Base-by-base conservation (phyloP, 169 alveolate genomes). In the Plasmodium berghei region DNA sequence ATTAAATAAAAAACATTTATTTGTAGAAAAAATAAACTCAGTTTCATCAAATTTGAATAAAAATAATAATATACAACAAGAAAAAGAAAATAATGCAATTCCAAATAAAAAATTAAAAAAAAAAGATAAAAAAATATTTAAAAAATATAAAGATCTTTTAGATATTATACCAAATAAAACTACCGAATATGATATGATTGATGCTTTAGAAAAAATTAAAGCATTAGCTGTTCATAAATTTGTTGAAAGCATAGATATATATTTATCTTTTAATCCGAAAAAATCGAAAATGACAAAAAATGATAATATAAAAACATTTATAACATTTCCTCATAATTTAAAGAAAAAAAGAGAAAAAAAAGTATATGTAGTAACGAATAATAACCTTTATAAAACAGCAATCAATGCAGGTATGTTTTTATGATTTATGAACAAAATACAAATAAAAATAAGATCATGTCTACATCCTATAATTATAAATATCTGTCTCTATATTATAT, bases 261-360 rank as follows among this genome's bases (percentile, higher is more conserved):
- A 83, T 46, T 48, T 83, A 49, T 83, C 90, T 49, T 83, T 83
- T 83, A 83, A 58, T 48, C 86, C 34, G 49, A 83, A 67, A 64
- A 83, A 48, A 61, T 67, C 90, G 8, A 83, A 83, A 28, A 83
- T 83, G 90, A 83, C 61, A n/a, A 83, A 83, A 83, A 83, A 83
- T 69, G 90, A 83, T 56, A 83, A 83, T 28, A 67, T 83, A 67
- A 83, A 83, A 56, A 83, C 90, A 18, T 83, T 67, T 72, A 83
- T 83, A 42, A 83, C 90, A 12, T 83, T 83, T 55, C 90, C 90
- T 22, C 90, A 83, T 55, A 83, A 83, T 59, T 67, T 83, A 72
- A 83, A 83, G 52, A 83, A 83, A 69, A 66, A 83, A 26, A 83
- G 90, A 45, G 90, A 55, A 69, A 83, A 83, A 69, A 83, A 67